Evolutionary conservation across 1,139 yeast species (phyloP), one percentile per base, ranked within the genome.

Genomic region (Geotrichum phurueaensis): DNA sequence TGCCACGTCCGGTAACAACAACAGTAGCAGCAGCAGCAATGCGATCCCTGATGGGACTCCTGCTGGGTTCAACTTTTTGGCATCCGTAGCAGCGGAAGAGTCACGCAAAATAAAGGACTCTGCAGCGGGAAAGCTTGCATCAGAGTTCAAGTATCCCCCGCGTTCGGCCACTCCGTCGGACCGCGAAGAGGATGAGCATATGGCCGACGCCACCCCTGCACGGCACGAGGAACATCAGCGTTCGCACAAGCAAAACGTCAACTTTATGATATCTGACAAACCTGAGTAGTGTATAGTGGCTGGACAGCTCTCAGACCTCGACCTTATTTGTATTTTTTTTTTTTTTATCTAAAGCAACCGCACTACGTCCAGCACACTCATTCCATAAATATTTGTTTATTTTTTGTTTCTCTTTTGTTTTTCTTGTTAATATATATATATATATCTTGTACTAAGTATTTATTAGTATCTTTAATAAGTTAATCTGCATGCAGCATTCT

Each of bases 231-330:
- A 57, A 50, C 51, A 58, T 43, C 56, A 55, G 18, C 54, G 62
- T 12, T 57, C 61, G 23, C 63, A 62, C 39, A 62, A 62, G 22
- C 64, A 62, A 33, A 62, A 62, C 20, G 64, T 62, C 18, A 58
- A 60, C 22, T 62, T 62, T 48, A 55, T 62, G 64, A 62, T 62
- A 20, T 60, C 62, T 1, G 62, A 60, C 7, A 49, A 33, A 48
- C 36, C 29, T 36, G 29, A 47, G 49, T 48, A n/a, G 33, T 51
- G 12, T 29, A n/a, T 27, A 27, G 9, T 27, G 31, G 9, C 31
- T 1, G 31, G 31, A 5, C 27, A 25, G 27, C 27, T 25, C 5
- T 5, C 27, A 25, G 27, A 10, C 31, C 31, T n/a, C 31, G 31
- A 5, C 9, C 31, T 27, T 27, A 4, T 10, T 4, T 27, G n/a